Conservation (phyloP, 1,139 yeast species). For the Hyphopichia buzzinii region DNA sequence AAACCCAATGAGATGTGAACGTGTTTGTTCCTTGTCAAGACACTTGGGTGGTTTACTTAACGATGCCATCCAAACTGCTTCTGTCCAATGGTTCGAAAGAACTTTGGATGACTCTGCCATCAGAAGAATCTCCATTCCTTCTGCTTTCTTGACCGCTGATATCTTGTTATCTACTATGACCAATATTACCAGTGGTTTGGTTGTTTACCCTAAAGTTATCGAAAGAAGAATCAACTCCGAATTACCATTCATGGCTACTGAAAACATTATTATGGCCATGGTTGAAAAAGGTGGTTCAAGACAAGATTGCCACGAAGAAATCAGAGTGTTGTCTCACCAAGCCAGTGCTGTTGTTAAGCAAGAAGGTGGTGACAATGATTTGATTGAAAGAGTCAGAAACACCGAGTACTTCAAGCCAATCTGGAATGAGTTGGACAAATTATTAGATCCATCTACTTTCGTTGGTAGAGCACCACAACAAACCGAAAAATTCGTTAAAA, state of each 20-base stretch:
- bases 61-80: conserved; percentile 94
- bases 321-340: conserved; percentile 94
- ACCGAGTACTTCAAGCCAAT: conserved; percentile 88
- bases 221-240: conserved; percentile 94
- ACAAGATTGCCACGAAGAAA: conserved; percentile 98
- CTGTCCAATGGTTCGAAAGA: conserved; percentile 99
- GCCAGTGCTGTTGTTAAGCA: conserved; percentile 97
- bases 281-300: conserved; percentile 97
- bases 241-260: conserved; percentile 99
- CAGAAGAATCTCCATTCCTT: conserved; percentile 94
- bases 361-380: conserved; percentile 97
- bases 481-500: conserved; percentile 85
- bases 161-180: conserved; percentile 84
- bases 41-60: conserved; percentile 88
- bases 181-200: conserved; percentile 92
- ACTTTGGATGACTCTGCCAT: conserved; percentile 98
- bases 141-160: conserved; percentile 95
- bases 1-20: conserved; percentile 99
- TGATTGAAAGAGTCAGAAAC: conserved; percentile 80
- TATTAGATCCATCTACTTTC: conserved; percentile 89
- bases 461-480: conserved; percentile 99
- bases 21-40: conserved; percentile 96
- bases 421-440: conserved; percentile 73
- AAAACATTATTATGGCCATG: conserved; percentile 99
- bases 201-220: conserved; percentile 97